These are phyloP conservation scores for Adansonia gregorii DNA, from an alignment of 441 rosid genomes.

Conservation along the genomic window DNA sequence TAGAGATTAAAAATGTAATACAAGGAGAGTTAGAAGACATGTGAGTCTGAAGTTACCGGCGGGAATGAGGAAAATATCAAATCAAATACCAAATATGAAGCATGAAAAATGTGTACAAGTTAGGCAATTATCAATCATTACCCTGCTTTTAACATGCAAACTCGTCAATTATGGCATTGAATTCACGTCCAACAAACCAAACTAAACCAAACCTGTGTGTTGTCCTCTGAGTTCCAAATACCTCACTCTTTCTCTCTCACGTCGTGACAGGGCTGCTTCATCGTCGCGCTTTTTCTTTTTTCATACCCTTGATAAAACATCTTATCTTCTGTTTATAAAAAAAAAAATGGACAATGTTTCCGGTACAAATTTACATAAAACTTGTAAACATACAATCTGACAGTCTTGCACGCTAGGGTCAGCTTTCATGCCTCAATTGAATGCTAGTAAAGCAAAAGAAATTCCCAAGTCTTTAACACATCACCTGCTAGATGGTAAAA, in stretches of 20 bases:
- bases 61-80: neutral
- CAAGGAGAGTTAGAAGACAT: no score
- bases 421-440: slow-evolving; percentile 13
- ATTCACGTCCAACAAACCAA: neutral
- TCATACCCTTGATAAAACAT: slow-evolving; percentile 27
- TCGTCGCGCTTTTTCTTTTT: slow-evolving; percentile 8
- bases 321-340: neutral
- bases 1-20: neutral
- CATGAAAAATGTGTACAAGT: neutral
- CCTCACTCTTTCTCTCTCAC: neutral
- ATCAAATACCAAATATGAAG: neutral
- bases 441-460: no score
- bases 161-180: neutral
- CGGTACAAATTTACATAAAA: slow-evolving; percentile 14
- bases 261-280: neutral
- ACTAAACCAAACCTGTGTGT: neutral
- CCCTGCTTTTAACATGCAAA: neutral
- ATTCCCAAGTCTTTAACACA: no score
- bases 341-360: neutral
- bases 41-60: no score
- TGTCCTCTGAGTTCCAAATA: neutral
- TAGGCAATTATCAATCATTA: neutral
- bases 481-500: no score
- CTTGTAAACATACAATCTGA: slow-evolving; percentile 34
- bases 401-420: slow-evolving; percentile 21